Evolutionary conservation across 2,329 filamentous ascomycete species (phyloP), one percentile per base, ranked within the genome.

Genomic region (Cercospora zeae-maydis): DNA sequence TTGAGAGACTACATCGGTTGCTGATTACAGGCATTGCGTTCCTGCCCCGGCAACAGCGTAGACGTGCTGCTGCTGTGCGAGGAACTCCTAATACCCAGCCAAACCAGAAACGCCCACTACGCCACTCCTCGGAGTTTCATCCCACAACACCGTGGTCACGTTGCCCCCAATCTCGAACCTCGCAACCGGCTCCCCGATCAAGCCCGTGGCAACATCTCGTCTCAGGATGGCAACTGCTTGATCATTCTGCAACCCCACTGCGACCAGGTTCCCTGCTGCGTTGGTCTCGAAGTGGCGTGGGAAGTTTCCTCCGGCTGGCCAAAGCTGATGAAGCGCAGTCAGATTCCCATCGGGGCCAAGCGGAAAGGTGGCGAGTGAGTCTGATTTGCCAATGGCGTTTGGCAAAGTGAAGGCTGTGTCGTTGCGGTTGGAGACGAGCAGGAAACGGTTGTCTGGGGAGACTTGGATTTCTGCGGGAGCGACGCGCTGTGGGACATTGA

Each of bases 261-360:
- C 89, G 2, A 91, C 77, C 63, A 88, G 76, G 59, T 81, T 81
- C 1, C 89, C 89, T 10, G 81, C 83, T 65, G 80, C 81, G 74
- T 88, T 92, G 61, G 91, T 76, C 56, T 82, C 83, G 74, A 91
- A 89, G 42, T 89, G 87, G 21, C 90, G 82, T 0, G 90, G 90
- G 60, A 81, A 83, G 7, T 77, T 74, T 2, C 90, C 90, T 54
- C 88, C 87, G 0, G 86, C 83, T 0, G 88, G 80, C n/a, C 82
- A 82, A 30, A 86, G 79, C 69, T 88, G 83, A 2, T 84, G 73
- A 61, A 85, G 81, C 6, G 59, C 42, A 0, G 71, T 75, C 27
- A 91, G 78, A 1, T 75, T 78, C 6, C 88, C 88, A n/a, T 81
- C 82, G 13, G 72, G 66, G 68, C 85, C 76, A 67, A 91, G 83